Conservation (phyloP, 352 stramenopile genomes). For the Phytophthora sp. region DNA sequence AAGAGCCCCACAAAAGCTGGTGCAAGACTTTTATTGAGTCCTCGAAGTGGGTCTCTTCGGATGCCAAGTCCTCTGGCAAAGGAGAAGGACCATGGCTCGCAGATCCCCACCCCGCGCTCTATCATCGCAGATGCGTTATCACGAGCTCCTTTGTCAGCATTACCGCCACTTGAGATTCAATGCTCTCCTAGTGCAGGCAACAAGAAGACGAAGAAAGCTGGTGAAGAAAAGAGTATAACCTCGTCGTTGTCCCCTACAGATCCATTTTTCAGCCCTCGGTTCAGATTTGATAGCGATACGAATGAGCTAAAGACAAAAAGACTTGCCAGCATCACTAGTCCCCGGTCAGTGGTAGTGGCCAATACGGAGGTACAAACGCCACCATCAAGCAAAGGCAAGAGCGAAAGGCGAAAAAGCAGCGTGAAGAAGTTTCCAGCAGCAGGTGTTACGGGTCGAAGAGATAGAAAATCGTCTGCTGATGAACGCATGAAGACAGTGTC, state of each 20-base stretch:
- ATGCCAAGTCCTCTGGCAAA: conserved; percentile 60
- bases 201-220: conserved; percentile 25
- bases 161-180: conserved; percentile 46
- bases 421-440: conserved; percentile 18
- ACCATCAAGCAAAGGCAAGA: conserved; percentile 11
- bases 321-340: conserved; percentile 4
- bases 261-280: conserved; percentile 74
- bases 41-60: conserved; percentile 39
- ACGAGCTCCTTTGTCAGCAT: conserved; percentile 39
- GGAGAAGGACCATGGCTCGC: conserved; percentile 35
- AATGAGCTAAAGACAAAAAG: conserved; percentile 15
- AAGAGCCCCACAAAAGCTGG: conserved; percentile 40
- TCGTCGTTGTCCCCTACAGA: conserved; percentile 48
- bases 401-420: conserved; percentile 31
- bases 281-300: conserved; percentile 48
- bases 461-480: not conserved
- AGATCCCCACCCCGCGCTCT: conserved; percentile 52
- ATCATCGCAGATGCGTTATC: conserved; percentile 65
- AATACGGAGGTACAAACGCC: conserved; percentile 3
- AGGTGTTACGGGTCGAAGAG: conserved; percentile 1
- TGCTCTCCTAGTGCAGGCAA: conserved; percentile 17
- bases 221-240: conserved; percentile 4
- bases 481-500: conserved; percentile 2
- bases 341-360: not conserved
- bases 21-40: conserved; percentile 43